phyloP scores from a whole-genome alignment of 2,329 filamentous ascomycete genomes.

The Arthrobotrys entomopaga region DNA sequence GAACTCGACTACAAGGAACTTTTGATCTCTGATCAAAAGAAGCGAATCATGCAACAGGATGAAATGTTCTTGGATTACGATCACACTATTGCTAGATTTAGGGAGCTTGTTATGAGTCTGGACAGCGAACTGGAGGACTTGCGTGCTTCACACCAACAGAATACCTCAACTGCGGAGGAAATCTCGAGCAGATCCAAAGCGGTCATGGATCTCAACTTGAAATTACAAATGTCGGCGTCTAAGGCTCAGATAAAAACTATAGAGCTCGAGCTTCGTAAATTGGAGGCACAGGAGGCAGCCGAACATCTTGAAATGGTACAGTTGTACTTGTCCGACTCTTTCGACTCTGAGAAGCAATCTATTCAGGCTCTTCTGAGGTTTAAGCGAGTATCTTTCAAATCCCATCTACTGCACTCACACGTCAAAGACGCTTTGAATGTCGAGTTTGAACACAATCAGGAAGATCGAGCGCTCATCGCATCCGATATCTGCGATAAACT shows the following conservation, averaged over 20 bases:
- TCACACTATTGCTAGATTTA: constrained; percentile 87
- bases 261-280: constrained; percentile 83
- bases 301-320: constrained; percentile 85
- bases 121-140: constrained; percentile 90
- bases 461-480: constrained; percentile 81
- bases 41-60: constrained; percentile 78
- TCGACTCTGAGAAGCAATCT: constrained; percentile 81
- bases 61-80: constrained; percentile 85
- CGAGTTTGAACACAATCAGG: constrained; percentile 69
- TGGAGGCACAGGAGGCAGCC: constrained; percentile 87
- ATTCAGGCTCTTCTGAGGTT: constrained; percentile 89
- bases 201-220: constrained; percentile 96
- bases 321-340: constrained; percentile 86
- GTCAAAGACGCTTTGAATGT: constrained; percentile 78
- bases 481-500: constrained; percentile 87
- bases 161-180: constrained; percentile 90
- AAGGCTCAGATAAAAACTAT: constrained; percentile 96
- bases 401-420: constrained; percentile 78
- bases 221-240: constrained; percentile 86
- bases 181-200: constrained; percentile 86
- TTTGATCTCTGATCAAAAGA: constrained; percentile 82
- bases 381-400: constrained; percentile 88
- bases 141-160: constrained; percentile 88
- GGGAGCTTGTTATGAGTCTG: constrained; percentile 84
- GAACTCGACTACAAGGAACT: constrained; percentile 89